Percentiles rank a stretch among this genome's conserved stretches.
These are phyloP conservation scores for Candida sanyaensis DNA, from an alignment of 1,139 yeast genomes.

Conservation along the genomic window DNA sequence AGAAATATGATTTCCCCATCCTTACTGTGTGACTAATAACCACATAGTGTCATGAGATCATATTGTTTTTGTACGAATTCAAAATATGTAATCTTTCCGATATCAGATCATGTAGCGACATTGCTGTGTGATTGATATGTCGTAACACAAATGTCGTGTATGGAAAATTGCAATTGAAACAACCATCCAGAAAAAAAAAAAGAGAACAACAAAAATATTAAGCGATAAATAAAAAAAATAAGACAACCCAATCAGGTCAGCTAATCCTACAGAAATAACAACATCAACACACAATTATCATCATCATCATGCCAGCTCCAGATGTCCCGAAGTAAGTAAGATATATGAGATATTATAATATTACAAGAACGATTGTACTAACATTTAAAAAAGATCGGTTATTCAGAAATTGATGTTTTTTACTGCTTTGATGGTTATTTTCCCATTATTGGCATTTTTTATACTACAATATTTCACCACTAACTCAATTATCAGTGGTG, in stretches of 20 bases:
- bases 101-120: no score
- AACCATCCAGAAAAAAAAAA: not conserved
- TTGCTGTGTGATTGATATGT: no score
- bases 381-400: conserved; percentile 47
- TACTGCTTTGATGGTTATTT: conserved; percentile 84
- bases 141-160: no score
- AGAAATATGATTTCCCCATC: no score
- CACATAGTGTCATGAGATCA: no score
- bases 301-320: conserved; percentile 29
- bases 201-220: not conserved
- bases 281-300: not conserved
- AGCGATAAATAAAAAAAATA: no score
- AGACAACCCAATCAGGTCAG: not conserved
- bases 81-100: no score
- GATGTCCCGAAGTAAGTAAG: conserved; percentile 62
- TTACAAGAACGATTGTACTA: conserved; percentile 13
- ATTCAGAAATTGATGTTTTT: conserved; percentile 76
- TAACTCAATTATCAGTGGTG: conserved; percentile 81
- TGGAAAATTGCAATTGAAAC: no score
- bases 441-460: conserved; percentile 79
- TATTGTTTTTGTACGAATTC: no score
- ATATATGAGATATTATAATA: not conserved
- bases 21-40: no score
- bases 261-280: not conserved
- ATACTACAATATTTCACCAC: conserved; percentile 53